phyloP scores from a whole-genome alignment of 352 stramenopile species.

The Phytophthora capsici region DNA sequence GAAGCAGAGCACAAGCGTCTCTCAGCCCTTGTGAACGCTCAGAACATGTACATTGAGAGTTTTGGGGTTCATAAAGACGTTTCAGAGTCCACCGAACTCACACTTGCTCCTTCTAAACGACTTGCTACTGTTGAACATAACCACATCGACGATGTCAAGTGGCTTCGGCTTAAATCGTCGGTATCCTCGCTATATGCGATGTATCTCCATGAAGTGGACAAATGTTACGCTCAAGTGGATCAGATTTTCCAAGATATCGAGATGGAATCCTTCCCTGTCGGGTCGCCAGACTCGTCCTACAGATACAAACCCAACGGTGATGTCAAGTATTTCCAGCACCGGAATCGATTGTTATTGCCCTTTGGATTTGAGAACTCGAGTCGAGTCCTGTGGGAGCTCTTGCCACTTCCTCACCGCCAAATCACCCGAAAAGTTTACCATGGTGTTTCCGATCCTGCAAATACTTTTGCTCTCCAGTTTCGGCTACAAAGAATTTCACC shows the following conservation, averaged over 20 bases:
- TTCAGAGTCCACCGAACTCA: neutral
- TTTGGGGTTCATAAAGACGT: neutral
- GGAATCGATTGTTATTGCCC: constrained; percentile 11
- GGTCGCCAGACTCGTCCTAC: constrained; percentile 1
- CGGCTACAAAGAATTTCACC: constrained; percentile 8
- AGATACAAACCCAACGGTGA: constrained; percentile 5
- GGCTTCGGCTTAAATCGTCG: constrained; percentile 8
- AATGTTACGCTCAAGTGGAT: constrained; percentile 7
- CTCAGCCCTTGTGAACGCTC: neutral
- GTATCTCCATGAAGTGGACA: constrained; percentile 16
- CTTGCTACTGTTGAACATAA: too few relatives aligned
- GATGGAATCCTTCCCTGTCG: neutral
- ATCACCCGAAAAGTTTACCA: constrained; percentile 19
- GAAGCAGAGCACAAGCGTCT: neutral
- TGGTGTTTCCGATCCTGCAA: constrained; percentile 14
- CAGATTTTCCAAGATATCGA: constrained; percentile 12
- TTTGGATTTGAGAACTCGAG: constrained; percentile 23
- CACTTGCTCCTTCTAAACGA: neutral
- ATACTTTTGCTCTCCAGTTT: constrained; percentile 45
- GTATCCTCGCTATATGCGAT: constrained; percentile 3
- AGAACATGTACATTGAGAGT: neutral
- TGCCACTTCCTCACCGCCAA: constrained; percentile 6
- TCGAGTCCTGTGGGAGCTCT: constrained; percentile 13
- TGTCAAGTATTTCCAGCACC: constrained; percentile 16
- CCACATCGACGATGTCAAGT: neutral